Evolutionary conservation across 208 protist genomes (phyloP), one percentile per base, ranked within the genome.

Genomic region (Crithidia bombi): DNA sequence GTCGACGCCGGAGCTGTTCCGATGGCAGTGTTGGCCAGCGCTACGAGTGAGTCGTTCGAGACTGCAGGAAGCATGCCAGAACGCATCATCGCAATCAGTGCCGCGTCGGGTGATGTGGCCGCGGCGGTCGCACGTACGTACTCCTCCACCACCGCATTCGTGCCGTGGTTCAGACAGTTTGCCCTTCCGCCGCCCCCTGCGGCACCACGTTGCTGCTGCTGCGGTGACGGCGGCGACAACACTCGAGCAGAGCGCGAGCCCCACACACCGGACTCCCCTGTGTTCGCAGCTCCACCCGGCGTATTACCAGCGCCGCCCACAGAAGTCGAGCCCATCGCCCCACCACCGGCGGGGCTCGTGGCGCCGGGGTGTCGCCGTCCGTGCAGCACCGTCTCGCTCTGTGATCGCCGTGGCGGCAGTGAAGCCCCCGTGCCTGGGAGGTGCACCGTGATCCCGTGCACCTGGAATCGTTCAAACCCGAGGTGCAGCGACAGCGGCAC

Each of bases 361-460:
- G 49, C 47, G 28, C 58, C 51, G 15, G 49, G 30, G 55, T 65
- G 51, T 3, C 65, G 50, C 32, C 63, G 58, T 5, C 56, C 47
- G 30, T 68, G 69, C 21, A 66, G 44, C 39, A 79, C 73, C 49
- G 72, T 85, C 46, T 85, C 79, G 41, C 70, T 70, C 64, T 85
- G 79, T 21, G 79, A 85, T 39, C 79, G 79, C 21, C 54, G 51
- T 6, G 32, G 43, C 15, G 74, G 69, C 21, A 85, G 28, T 6
- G 62, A 51, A 26, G 61, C n/a, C 44, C 66, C 73, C 49, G 57
- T 52, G 36, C 55, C 56, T 5, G 81, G 73, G 23, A 69, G 49
- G 64, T 87, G 74, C 39, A 91, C 70, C 21, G 69, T 69, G 56
- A 89, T 84, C 21, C 81, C 81, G 62, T 87, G 79, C 19, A 71